A percentile compares a stretch with the other conserved stretches of the same genome.
phyloP scores from a whole-genome alignment of 1,284 basidiomycete species.

The Trametes versicolor region DNA sequence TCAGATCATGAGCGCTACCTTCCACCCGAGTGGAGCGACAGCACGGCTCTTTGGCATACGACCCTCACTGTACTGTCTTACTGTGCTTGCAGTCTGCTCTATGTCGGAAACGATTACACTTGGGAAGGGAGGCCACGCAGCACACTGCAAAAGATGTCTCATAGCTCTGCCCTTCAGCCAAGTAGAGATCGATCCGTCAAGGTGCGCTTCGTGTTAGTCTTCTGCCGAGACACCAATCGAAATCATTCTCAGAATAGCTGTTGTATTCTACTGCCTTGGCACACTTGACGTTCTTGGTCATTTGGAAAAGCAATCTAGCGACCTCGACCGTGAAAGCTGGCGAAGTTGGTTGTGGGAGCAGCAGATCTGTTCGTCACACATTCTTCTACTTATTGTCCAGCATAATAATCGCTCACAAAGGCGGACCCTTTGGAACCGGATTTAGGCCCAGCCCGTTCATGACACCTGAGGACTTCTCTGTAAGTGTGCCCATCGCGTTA shows the following conservation, averaged over 20 bases:
- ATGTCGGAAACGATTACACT: conserved; percentile 12
- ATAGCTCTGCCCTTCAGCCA: conserved; percentile 41
- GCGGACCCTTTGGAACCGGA: conserved; percentile 67
- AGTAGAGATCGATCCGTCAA: conserved; percentile 41
- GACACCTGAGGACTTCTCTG: conserved; percentile 45
- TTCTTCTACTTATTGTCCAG: conserved; percentile 4
- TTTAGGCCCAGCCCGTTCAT: conserved; percentile 83
- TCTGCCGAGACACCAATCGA: not conserved
- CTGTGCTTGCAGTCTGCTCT: not conserved
- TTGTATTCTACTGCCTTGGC: conserved; percentile 88
- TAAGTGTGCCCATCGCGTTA: conserved; percentile 14
- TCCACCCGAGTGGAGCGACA: not conserved
- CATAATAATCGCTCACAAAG: conserved; percentile 44
- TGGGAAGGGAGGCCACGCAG: conserved; percentile 34
- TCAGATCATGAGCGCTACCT: conserved; percentile 9
- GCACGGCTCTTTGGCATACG: not conserved
- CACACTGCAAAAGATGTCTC: conserved; percentile 42
- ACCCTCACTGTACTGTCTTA: not conserved
- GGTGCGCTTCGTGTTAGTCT: conserved; percentile 20
- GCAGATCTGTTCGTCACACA: conserved; percentile 61
- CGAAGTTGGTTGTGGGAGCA: conserved; percentile 90
- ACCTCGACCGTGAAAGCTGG: conserved; percentile 70
- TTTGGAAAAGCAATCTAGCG: conserved; percentile 57
- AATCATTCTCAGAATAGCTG: conserved; percentile 66
- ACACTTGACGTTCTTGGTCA: conserved; percentile 77